Conservation (phyloP, 495 filamentous ascomycete genomes). For the Hypoxylon lienhwacheense region DNA sequence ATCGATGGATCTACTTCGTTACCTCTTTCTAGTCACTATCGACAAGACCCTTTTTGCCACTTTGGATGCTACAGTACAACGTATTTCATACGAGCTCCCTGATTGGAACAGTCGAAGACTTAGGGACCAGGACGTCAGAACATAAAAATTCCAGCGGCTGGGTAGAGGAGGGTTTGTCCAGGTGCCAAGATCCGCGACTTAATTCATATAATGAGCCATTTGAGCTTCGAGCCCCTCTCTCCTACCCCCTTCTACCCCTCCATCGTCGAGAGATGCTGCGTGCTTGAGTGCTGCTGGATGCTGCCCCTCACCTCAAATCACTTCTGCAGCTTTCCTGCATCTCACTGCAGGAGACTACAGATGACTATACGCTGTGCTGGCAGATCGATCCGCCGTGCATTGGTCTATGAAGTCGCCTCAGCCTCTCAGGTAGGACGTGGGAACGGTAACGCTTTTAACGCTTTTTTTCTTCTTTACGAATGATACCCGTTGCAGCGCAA, state of each 20-base stretch:
- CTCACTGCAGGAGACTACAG: conserved; percentile 38
- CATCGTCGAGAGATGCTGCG: conserved; percentile 32
- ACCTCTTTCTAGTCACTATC: conserved; percentile 11
- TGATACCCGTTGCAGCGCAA: conserved; percentile 4
- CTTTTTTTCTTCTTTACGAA: no score
- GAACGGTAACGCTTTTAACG: neutral
- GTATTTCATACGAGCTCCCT: conserved; percentile 10
- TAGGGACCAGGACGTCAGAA: conserved; percentile 12
- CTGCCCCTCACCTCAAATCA: conserved; percentile 39
- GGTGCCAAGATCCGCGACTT: conserved; percentile 24
- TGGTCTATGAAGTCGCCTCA: conserved; percentile 30
- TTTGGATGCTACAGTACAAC: no score
- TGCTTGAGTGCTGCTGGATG: no score
- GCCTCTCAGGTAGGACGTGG: conserved; percentile 12
- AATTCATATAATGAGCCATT: conserved; percentile 27
- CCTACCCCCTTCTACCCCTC: conserved; percentile 44
- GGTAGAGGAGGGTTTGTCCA: conserved; percentile 18
- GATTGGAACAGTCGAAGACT: conserved; percentile 4
- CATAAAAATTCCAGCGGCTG: conserved; percentile 17
- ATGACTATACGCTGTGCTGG: conserved; percentile 39
- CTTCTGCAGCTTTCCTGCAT: conserved; percentile 36
- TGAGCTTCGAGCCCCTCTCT: no score
- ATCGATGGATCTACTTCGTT: conserved; percentile 2
- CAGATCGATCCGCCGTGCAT: conserved; percentile 38
- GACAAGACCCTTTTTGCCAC: conserved; percentile 6